phyloP scores from a whole-genome alignment of 805 yeast species.

The Suhomyces xylopsoci region DNA sequence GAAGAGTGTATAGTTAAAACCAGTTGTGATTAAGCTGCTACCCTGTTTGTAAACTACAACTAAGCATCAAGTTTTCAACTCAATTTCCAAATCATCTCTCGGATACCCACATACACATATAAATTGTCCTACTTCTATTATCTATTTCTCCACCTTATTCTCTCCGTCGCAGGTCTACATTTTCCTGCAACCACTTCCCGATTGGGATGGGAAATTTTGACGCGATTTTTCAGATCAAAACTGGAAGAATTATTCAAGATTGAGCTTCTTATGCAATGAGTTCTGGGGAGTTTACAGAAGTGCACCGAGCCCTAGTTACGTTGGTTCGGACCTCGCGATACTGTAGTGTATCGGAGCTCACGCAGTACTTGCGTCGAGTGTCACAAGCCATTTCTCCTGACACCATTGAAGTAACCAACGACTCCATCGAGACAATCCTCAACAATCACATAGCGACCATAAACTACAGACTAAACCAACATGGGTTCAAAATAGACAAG shows the following conservation, averaged over 20 bases:
- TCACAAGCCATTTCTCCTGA: constrained; percentile 1
- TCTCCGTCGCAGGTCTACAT: too few relatives aligned
- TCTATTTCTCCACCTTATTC: too few relatives aligned
- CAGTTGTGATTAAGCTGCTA: too few relatives aligned
- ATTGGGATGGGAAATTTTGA: neutral
- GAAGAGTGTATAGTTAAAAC: too few relatives aligned
- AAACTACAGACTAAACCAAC: constrained; percentile 28
- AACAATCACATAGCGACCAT: constrained; percentile 24
- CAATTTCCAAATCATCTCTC: too few relatives aligned
- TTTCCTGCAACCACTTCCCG: neutral
- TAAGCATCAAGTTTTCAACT: too few relatives aligned
- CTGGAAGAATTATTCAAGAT: neutral
- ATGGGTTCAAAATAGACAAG: constrained; percentile 45
- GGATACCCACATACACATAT: too few relatives aligned
- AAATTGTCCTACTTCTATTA: too few relatives aligned
- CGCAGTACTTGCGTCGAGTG: constrained; percentile 20
- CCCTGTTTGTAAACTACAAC: too few relatives aligned
- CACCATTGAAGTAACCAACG: neutral
- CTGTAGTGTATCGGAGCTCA: constrained; percentile 18
- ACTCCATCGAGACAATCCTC: constrained; percentile 7
- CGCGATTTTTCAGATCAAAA: neutral
- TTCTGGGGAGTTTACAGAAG: neutral
- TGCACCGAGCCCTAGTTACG: constrained; percentile 25
- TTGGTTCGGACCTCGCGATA: constrained; percentile 26
- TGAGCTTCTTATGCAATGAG: neutral